A percentile compares a stretch with the other conserved stretches of the same genome.
Conservation (phyloP, 73 alveolate species). For the Breviolum minutum region DNA sequence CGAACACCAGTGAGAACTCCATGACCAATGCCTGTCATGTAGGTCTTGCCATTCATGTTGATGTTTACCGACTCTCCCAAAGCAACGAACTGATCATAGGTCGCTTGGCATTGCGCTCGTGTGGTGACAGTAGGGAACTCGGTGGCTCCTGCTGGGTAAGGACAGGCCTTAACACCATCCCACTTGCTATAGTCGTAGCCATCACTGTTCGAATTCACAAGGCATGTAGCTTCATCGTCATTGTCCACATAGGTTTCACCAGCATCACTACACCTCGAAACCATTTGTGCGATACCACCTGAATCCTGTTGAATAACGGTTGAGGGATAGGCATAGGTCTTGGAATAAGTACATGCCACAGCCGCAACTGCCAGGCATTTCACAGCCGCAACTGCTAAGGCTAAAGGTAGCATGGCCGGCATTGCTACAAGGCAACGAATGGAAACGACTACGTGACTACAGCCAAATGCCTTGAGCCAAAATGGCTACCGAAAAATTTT, state of each 20-base stretch:
- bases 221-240: slow-evolving; percentile 12
- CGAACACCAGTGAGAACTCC: slow-evolving; percentile 55
- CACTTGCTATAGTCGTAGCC: slow-evolving; percentile 43
- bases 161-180: slow-evolving; percentile 31
- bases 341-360: slow-evolving; percentile 61
- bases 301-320: slow-evolving; percentile 50
- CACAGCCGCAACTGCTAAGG: no score
- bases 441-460: no score
- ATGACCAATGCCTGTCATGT: slow-evolving; percentile 53
- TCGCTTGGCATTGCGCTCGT: slow-evolving; percentile 10
- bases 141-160: slow-evolving; percentile 72
- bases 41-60: slow-evolving; percentile 44
- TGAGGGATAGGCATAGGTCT: slow-evolving; percentile 62
- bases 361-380: background rate
- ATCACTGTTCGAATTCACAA: slow-evolving; percentile 22
- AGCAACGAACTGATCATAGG: slow-evolving; percentile 20
- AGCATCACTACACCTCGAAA: slow-evolving; percentile 25
- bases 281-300: slow-evolving; percentile 59
- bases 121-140: slow-evolving; percentile 48
- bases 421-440: no score
- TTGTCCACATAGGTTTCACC: slow-evolving; percentile 49
- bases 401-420: no score
- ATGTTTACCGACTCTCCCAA: slow-evolving; percentile 48
- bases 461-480: background rate
- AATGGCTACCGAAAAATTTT: background rate